Evolutionary conservation across 208 protist genomes (phyloP).

Genomic region (Leishmania arabica): DNA sequence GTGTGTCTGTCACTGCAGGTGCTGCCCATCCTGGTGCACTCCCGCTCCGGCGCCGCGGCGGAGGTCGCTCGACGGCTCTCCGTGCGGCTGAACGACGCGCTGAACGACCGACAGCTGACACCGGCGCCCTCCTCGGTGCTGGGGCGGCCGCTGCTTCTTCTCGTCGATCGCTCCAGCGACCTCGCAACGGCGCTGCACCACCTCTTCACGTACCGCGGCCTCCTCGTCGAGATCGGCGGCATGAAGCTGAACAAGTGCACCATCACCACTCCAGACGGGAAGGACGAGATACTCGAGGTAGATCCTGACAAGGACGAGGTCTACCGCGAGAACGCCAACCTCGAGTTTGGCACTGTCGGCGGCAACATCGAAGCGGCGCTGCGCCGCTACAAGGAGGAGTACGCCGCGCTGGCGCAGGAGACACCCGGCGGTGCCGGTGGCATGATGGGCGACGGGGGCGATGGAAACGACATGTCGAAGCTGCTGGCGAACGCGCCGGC

Average conservation of each 20-base stretch:
- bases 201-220: slow-evolving; percentile 88
- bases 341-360: slow-evolving; percentile 78
- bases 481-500: slow-evolving; percentile 76
- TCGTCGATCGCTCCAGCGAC: slow-evolving; percentile 83
- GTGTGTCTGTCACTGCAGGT: slow-evolving; percentile 82
- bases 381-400: slow-evolving; percentile 75
- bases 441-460: slow-evolving; percentile 34
- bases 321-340: slow-evolving; percentile 63
- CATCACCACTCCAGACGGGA: slow-evolving; percentile 50
- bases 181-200: slow-evolving; percentile 85
- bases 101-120: slow-evolving; percentile 71
- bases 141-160: slow-evolving; percentile 79
- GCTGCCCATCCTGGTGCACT: slow-evolving; percentile 84
- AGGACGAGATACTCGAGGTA: slow-evolving; percentile 74
- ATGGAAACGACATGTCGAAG: slow-evolving; percentile 74
- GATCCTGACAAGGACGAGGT: slow-evolving; percentile 86
- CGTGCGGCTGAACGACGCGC: slow-evolving; percentile 64
- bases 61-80: slow-evolving; percentile 78
- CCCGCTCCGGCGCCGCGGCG: slow-evolving; percentile 73
- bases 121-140: slow-evolving; percentile 57
- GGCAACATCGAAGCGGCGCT: slow-evolving; percentile 70
- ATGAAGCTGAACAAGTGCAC: slow-evolving; percentile 88
- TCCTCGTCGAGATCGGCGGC: slow-evolving; percentile 75
- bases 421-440: slow-evolving; percentile 32
- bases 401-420: slow-evolving; percentile 58